Base-by-base conservation (phyloP, 2,329 filamentous ascomycete genomes). In the Trichoderma hamatum region DNA sequence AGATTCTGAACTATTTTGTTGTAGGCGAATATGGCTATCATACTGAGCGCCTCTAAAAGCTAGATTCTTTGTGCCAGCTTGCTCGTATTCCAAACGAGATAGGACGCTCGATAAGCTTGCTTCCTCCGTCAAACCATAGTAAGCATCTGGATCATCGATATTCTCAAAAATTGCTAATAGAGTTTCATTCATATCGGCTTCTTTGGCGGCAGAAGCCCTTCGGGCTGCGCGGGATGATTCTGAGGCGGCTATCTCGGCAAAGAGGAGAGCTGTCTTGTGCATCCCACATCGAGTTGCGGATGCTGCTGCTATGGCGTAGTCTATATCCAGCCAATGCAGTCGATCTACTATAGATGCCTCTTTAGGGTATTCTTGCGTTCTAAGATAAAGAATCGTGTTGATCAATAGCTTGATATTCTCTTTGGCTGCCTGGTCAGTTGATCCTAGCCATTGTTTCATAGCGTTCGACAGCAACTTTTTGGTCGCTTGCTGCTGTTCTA, bases 141-240 rank as follows among this genome's bases (percentile, higher is more conserved):
- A 99, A 0, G 94, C 91, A 78, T 99, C 96, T 1, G 94, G 95
- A 75, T 99, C 96, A 76, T 97, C 94, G 58, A 99, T 92, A 70
- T 93, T 95, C 76, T 93, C 91, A 77, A 96, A 99, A 3, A 99
- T 94, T 0, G 87, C 84, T 55, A 97, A 84, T 14, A 98, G 83
- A 1, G 96, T 84, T 34, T 92, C 88, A 3, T 87, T 85, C 7
- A 92, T 86, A 30, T 89, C 81, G 58, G 83, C 76, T 72, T 85
- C 81, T 72, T 82, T 83, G 59, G 83, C 76, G 3, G 83, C 80
- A 2, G 90, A 93, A 10, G 91, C 91, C 61, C 92, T 87, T 69
- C 92, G 86, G 54, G 91, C 90, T 21, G 84, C 80, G 39, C 86
- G 84, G 2, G 82, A 76, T 1, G 81, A 79, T 52, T 89, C 87